Conservation (phyloP, 2,329 filamentous ascomycete species). For the Cladorrhinum sp. region DNA sequence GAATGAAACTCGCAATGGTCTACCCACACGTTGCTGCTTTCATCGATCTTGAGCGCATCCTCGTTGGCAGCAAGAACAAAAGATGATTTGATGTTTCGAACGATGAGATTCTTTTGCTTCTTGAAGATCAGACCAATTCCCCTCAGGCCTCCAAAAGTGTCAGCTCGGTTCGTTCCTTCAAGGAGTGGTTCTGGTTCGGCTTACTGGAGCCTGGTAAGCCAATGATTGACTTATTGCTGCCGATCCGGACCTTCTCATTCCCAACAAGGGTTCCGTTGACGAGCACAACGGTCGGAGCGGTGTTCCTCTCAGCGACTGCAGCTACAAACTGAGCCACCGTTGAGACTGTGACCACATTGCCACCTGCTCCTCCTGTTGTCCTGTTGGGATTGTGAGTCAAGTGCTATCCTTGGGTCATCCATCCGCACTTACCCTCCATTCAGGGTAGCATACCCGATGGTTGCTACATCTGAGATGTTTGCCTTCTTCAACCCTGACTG, state of each 20-base stretch:
- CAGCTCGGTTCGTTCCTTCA: background rate
- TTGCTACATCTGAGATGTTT: conserved; percentile 21
- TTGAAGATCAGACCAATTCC: conserved; percentile 53
- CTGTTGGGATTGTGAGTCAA: conserved; percentile 8
- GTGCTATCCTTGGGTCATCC: no score
- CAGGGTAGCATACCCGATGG: conserved; percentile 22
- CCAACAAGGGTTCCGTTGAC: conserved; percentile 44
- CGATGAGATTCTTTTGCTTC: conserved; percentile 55
- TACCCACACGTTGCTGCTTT: conserved; percentile 60
- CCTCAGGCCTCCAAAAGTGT: conserved; percentile 29
- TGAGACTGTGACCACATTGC: conserved; percentile 53
- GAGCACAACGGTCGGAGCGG: conserved; percentile 44
- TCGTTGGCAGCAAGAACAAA: conserved; percentile 55
- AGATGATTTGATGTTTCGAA: conserved; percentile 59
- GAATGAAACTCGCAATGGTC: conserved; percentile 66
- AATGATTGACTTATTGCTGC: conserved; percentile 50
- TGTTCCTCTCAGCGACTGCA: conserved; percentile 43
- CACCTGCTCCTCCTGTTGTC: conserved; percentile 54
- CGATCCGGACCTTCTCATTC: conserved; percentile 42
- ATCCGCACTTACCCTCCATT: conserved; percentile 24
- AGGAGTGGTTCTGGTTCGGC: conserved; percentile 12
- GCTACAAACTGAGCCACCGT: conserved; percentile 47
- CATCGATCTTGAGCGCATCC: conserved; percentile 55
- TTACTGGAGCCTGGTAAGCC: conserved; percentile 39
- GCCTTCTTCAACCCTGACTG: conserved; percentile 16